phyloP scores from a whole-genome alignment of 495 filamentous ascomycete genomes.

The Penicillium chermesinum region DNA sequence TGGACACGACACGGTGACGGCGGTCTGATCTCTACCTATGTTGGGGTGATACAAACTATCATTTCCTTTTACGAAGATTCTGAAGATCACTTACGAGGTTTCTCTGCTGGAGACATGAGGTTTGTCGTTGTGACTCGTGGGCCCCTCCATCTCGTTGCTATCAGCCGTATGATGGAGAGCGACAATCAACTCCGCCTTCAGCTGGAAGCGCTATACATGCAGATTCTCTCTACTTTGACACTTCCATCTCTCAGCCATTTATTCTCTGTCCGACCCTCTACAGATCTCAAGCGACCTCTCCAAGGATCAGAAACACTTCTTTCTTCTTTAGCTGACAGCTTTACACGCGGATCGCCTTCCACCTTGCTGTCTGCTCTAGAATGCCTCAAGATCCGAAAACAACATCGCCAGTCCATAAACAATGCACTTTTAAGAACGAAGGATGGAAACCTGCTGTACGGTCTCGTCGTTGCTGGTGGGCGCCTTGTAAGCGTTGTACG shows the following conservation, averaged over 20 bases:
- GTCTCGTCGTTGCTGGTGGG: conserved; percentile 89
- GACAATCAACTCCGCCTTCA: conserved; percentile 80
- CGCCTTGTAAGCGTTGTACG: conserved; percentile 90
- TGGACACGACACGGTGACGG: conserved; percentile 92
- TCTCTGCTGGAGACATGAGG: conserved; percentile 74
- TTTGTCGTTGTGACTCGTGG: conserved; percentile 83
- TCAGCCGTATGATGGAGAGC: conserved; percentile 86
- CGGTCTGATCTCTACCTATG: conserved; percentile 80
- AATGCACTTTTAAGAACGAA: conserved; percentile 75
- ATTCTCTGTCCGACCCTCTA: conserved; percentile 85
- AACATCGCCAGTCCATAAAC: conserved; percentile 80
- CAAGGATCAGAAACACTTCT: conserved; percentile 90
- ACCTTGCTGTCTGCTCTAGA: conserved; percentile 85
- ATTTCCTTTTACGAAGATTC: conserved; percentile 91
- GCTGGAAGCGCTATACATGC: conserved; percentile 93
- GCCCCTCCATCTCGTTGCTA: conserved; percentile 86
- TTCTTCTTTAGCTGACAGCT: conserved; percentile 87
- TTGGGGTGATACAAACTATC: conserved; percentile 95
- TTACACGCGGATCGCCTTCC: conserved; percentile 87
- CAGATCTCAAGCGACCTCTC: conserved; percentile 85
- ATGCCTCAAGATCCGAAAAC: conserved; percentile 81
- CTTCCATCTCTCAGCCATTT: conserved; percentile 82
- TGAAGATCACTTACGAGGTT: conserved; percentile 68
- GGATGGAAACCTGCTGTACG: conserved; percentile 76
- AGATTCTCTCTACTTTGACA: conserved; percentile 92